phyloP scores from a whole-genome alignment of 2,329 filamentous ascomycete genomes.

The Coniochaeta sp. region DNA sequence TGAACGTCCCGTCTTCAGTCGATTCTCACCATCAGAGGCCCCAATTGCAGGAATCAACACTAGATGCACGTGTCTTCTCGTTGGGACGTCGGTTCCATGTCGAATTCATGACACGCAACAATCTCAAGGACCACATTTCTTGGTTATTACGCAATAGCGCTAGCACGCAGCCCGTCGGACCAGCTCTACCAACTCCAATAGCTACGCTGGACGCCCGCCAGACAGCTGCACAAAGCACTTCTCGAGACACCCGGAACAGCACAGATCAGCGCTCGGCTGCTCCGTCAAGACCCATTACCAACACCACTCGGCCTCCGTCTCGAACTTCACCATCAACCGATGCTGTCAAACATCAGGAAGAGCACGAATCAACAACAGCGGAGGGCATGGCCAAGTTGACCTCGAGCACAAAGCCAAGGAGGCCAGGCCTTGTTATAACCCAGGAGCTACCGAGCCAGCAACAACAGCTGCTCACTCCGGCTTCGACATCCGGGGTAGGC shows the following conservation, averaged over 20 bases:
- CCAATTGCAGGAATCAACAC: conserved; percentile 1
- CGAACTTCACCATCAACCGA: conserved; percentile 1
- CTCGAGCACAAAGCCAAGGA: conserved; percentile 35
- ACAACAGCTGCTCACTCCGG: conserved; percentile 34
- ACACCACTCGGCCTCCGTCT: neutral
- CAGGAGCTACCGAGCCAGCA: conserved; percentile 26
- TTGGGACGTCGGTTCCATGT: conserved; percentile 26
- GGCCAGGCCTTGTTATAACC: conserved; percentile 31
- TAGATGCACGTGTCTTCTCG: conserved; percentile 14
- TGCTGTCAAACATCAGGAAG: conserved; percentile 1
- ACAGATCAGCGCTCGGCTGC: neutral
- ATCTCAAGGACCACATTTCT: conserved; percentile 48
- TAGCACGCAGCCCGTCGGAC: conserved; percentile 27
- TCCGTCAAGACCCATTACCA: neutral
- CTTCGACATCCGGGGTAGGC: conserved; percentile 23
- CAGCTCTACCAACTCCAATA: conserved; percentile 23
- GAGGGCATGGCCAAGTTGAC: conserved; percentile 37
- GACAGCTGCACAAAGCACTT: conserved; percentile 13
- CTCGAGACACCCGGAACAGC: conserved; percentile 1
- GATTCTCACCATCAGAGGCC: conserved; percentile 1
- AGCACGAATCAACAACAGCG: conserved; percentile 11
- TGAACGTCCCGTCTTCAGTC: neutral
- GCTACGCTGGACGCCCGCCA: conserved; percentile 13
- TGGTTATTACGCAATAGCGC: conserved; percentile 47
- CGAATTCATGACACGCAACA: conserved; percentile 57